These are phyloP conservation scores for Fusarium hostae DNA, from an alignment of 2,329 filamentous ascomycete genomes.

Conservation along the genomic window DNA sequence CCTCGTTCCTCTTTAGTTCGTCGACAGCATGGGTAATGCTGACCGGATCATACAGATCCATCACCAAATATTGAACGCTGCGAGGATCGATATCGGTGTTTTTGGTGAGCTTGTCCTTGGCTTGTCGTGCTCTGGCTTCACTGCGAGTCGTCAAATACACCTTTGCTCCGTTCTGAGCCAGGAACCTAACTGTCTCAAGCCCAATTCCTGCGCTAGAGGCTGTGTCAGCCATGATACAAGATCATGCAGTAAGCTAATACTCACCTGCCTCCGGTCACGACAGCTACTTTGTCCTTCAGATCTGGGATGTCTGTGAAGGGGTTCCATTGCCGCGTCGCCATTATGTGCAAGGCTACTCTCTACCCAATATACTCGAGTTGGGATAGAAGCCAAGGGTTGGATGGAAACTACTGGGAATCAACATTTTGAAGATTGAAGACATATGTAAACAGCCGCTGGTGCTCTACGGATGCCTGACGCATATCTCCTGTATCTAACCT, in stretches of 20 bases:
- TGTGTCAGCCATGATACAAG: accelerated
- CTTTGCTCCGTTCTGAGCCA: not conserved
- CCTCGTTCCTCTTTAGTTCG: accelerated
- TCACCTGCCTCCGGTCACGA: not conserved
- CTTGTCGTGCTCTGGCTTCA: not conserved
- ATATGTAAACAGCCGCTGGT: not conserved
- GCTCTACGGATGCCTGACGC: accelerated
- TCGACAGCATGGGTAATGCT: not conserved
- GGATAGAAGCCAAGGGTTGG: accelerated
- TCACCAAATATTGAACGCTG: accelerated
- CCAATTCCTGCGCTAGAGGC: not conserved
- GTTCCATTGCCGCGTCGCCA: not conserved
- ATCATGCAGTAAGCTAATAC: not conserved
- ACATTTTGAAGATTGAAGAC: not conserved
- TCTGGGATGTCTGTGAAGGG: not conserved
- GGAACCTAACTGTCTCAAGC: not conserved
- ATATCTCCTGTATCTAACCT: accelerated
- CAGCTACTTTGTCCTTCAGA: not conserved
- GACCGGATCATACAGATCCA: not conserved
- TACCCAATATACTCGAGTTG: accelerated
- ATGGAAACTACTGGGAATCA: accelerated
- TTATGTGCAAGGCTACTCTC: accelerated
- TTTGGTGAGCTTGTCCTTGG: accelerated
- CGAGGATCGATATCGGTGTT: accelerated
- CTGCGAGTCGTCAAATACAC: not conserved